Conservation (phyloP, 331 rosid species). For the Saraca asoca region DNA sequence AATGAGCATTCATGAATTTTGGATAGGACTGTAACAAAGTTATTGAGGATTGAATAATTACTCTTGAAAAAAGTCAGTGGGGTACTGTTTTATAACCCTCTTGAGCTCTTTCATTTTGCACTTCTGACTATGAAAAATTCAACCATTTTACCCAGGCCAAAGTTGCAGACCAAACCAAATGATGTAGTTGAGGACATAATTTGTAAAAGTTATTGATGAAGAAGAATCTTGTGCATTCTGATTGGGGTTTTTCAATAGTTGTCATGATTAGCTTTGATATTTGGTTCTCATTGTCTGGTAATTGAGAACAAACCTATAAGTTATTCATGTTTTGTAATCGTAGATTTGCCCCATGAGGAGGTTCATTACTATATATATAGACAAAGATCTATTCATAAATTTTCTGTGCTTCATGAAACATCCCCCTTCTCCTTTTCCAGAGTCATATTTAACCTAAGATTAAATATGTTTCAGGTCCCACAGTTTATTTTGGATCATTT, state of each 20-base stretch:
- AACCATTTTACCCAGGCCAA: not conserved
- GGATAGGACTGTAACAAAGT: not conserved
- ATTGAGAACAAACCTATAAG: slow-evolving; percentile 14
- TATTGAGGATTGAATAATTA: too few relatives aligned
- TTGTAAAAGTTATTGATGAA: too few relatives aligned
- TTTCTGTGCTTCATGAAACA: slow-evolving; percentile 18
- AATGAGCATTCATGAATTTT: not conserved
- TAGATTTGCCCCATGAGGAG: slow-evolving; percentile 27
- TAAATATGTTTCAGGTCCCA: slow-evolving; percentile 72
- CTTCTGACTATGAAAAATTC: not conserved
- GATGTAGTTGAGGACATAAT: too few relatives aligned
- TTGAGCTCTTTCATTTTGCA: not conserved
- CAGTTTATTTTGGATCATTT: slow-evolving; percentile 80
- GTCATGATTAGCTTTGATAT: slow-evolving; percentile 8
- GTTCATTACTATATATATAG: slow-evolving; percentile 14
- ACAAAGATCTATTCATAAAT: slow-evolving; percentile 14
- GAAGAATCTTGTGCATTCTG: not conserved
- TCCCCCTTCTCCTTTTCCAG: not conserved
- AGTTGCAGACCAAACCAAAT: not conserved
- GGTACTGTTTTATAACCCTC: too few relatives aligned
- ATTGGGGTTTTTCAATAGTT: not conserved
- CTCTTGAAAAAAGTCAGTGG: too few relatives aligned
- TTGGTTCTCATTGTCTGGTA: not conserved
- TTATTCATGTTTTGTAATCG: slow-evolving; percentile 36
- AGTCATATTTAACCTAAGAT: slow-evolving; percentile 30